Base-by-base conservation (phyloP, 73 alveolate genomes). In the Paramecium octaurelia region DNA sequence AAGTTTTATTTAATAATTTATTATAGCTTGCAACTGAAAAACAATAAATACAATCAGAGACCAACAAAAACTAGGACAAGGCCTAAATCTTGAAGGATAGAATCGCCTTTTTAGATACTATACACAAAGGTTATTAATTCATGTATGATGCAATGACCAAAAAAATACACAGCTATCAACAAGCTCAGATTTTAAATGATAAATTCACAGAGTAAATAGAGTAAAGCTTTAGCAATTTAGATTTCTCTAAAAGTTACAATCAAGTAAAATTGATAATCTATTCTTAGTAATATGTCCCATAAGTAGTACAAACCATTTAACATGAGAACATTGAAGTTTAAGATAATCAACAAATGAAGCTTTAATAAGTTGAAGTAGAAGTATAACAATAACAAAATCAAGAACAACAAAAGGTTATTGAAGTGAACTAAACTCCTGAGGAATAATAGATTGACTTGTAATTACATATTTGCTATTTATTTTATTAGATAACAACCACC, bases 121-220 rank as follows among this genome's bases (percentile, higher is more conserved):
- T 80, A 8, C 34, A 44, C 18, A 10, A 23, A 4, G 91, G 57
- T 4, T 80, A 44, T 48, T 59, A 20, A 38, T 31, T 42, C 3
- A 80, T 80, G 70, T 9, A 48, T 23, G 57, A 23, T 43, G 38
- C 57, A 14, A 24, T 80, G 46, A 24, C 16, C 27, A 44, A 80
- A 27, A 80, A 80, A 46, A 80, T 48, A n/a, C 75, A 20, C 7
- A 44, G 76, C 31, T 80, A 80, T 80, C 3, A 44, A 44, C 12
- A 80, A 48, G 91, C 91, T 10, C 24, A 80, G 24, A n/a, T 80
- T 10, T 31, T 80, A 64, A 80, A 80, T 80, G 91, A 80, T 44
- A 80, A 80, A 80, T 42, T 80, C 11, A 27, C 57, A 23, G 75
- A 42, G 11, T 4, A 40, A 23, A 42, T 80, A 18, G 91, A 80